Evolutionary conservation across 371 early-diverging fungal genomes (phyloP).

Genomic region (Entomophthora muscae): DNA sequence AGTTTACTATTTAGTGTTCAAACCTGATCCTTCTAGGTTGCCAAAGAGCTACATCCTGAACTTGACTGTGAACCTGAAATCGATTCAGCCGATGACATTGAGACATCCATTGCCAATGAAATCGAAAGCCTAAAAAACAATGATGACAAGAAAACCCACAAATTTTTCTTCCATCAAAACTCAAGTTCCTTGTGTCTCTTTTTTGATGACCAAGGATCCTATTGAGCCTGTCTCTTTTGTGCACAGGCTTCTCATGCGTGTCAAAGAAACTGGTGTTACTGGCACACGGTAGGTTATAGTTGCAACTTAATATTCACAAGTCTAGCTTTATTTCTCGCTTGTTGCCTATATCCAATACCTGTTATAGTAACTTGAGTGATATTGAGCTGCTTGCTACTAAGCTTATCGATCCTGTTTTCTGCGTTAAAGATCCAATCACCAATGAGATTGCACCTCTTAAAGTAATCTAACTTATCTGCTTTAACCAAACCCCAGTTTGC

Average conservation of each 20-base stretch:
- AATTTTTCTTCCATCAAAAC: not conserved
- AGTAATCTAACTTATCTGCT: not conserved
- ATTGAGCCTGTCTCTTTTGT: constrained; percentile 43
- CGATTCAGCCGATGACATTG: not conserved
- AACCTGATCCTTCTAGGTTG: not conserved
- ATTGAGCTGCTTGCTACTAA: constrained; percentile 30
- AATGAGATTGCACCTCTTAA: not conserved
- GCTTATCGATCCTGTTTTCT: constrained; percentile 32
- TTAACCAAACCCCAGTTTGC: constrained; percentile 31
- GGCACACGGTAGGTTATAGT: constrained; percentile 24
- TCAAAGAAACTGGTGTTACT: constrained; percentile 28
- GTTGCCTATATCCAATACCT: constrained; percentile 39
- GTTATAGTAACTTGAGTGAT: constrained; percentile 31
- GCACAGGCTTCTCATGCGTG: constrained; percentile 31
- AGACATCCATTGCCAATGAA: not conserved
- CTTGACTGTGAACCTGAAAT: not conserved
- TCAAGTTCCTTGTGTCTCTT: not conserved
- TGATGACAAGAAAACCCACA: not conserved
- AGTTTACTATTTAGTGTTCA: not conserved
- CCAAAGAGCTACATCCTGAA: constrained; percentile 3
- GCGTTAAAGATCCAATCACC: constrained; percentile 17
- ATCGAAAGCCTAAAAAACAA: not conserved
- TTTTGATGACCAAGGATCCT: constrained; percentile 4
- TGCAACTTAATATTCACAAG: not conserved
- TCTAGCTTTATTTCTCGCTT: constrained; percentile 33